Conservation (phyloP, 139 green algal genomes). For the Chlamydomonas sphaeroides region DNA sequence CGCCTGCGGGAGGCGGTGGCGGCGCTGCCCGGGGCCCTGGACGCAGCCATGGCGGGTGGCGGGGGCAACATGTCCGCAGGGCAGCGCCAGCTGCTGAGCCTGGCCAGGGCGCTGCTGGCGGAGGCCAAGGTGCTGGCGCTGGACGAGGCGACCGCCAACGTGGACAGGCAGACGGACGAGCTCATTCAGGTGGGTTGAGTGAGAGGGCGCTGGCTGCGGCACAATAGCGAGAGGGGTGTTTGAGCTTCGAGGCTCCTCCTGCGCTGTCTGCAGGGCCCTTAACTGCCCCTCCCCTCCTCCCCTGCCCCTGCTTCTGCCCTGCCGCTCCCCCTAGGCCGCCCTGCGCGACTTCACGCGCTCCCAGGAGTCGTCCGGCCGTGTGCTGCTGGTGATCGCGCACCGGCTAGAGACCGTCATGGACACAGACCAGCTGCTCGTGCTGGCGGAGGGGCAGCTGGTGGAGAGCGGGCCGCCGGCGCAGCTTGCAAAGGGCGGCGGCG, state of each 20-base stretch:
- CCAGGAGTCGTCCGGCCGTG: slow-evolving; percentile 40
- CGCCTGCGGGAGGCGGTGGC: slow-evolving; percentile 67
- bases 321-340: slow-evolving; percentile 24
- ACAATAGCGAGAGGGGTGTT: too few relatives aligned
- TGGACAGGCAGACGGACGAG: slow-evolving; percentile 85
- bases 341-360: slow-evolving; percentile 47
- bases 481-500: slow-evolving; percentile 51
- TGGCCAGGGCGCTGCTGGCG: slow-evolving; percentile 81
- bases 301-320: too few relatives aligned
- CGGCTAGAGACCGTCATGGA: slow-evolving; percentile 90
- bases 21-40: slow-evolving; percentile 56
- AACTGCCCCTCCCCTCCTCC: too few relatives aligned
- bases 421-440: slow-evolving; percentile 84
- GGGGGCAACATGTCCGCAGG: slow-evolving; percentile 72
- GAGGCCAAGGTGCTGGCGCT: slow-evolving; percentile 70
- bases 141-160: slow-evolving; percentile 90
- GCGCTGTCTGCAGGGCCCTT: too few relatives aligned
- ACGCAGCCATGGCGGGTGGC: slow-evolving; percentile 65
- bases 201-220: background rate
- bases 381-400: slow-evolving; percentile 83
- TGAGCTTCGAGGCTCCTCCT: too few relatives aligned
- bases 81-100: slow-evolving; percentile 82
- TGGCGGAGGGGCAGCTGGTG: slow-evolving; percentile 74
- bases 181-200: slow-evolving; percentile 65
- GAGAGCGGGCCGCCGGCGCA: slow-evolving; percentile 73